Conservation (phyloP, 176 grass and related monocot genomes). For the Phoenix roebelenii region DNA sequence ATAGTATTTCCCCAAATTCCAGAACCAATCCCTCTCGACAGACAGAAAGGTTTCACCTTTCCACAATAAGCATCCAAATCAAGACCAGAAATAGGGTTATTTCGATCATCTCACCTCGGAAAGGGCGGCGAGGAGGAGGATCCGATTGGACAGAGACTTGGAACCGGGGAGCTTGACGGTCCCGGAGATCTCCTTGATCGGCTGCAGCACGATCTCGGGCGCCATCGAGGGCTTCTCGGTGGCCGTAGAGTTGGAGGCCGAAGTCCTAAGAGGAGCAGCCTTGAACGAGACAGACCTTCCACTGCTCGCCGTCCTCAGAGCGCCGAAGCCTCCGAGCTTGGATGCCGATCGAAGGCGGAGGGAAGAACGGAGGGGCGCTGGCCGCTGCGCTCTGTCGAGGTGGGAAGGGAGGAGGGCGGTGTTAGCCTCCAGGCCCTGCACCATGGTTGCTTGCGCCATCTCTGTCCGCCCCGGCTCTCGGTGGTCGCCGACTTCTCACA, state of each 20-base stretch:
- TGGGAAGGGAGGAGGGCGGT: slow-evolving; percentile 5
- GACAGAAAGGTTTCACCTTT: not conserved
- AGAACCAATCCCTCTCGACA: too few species aligned
- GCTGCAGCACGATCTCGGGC: slow-evolving; percentile 84
- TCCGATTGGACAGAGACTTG: slow-evolving; percentile 97
- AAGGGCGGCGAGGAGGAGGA: slow-evolving; percentile 81
- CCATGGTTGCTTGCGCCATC: slow-evolving; percentile 33
- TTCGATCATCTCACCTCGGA: slow-evolving; percentile 54
- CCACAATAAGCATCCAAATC: slow-evolving; percentile 13
- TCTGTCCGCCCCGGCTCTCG: not conserved
- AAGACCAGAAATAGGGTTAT: not conserved
- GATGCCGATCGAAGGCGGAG: slow-evolving; percentile 12
- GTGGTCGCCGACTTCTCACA: too few species aligned
- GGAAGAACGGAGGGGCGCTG: slow-evolving; percentile 5
- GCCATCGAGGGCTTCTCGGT: slow-evolving; percentile 39
- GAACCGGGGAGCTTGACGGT: slow-evolving; percentile 77
- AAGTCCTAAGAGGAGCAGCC: not conserved
- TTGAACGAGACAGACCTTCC: too few species aligned
- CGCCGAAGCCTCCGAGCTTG: not conserved
- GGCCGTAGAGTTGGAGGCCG: slow-evolving; percentile 32
- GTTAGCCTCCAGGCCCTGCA: slow-evolving; percentile 25
- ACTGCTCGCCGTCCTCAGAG: not conserved
- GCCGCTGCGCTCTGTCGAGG: slow-evolving; percentile 6
- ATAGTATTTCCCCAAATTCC: too few species aligned
- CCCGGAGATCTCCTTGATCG: slow-evolving; percentile 90